Conservation (phyloP, 768 basidiomycete species). For the Kwoniella dendrophila region DNA sequence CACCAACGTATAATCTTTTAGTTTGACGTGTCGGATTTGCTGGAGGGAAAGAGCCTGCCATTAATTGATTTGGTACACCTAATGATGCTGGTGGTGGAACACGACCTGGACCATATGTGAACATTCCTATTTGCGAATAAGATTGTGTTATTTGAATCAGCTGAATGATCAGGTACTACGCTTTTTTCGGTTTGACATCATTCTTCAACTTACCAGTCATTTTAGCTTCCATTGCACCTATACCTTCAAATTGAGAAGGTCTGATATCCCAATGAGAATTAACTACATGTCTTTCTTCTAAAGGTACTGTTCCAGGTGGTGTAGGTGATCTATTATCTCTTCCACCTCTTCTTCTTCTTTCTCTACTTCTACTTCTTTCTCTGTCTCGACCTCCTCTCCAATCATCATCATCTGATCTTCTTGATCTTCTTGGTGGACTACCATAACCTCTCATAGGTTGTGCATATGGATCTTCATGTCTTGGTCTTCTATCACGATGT, state of each 20-base stretch:
- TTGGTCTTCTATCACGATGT: slow-evolving; percentile 29
- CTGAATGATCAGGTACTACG: slow-evolving; percentile 24
- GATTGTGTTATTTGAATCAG: neutral
- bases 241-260: slow-evolving; percentile 91
- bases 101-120: slow-evolving; percentile 73
- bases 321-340: slow-evolving; percentile 85
- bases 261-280: slow-evolving; percentile 96
- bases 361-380: slow-evolving; percentile 37
- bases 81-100: slow-evolving; percentile 97
- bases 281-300: slow-evolving; percentile 83
- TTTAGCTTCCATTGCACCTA: slow-evolving; percentile 95
- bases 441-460: slow-evolving; percentile 34
- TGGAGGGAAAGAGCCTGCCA: slow-evolving; percentile 47
- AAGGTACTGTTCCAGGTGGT: slow-evolving; percentile 75
- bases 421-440: slow-evolving; percentile 22
- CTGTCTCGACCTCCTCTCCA: slow-evolving; percentile 48
- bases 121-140: slow-evolving; percentile 63
- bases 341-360: slow-evolving; percentile 59
- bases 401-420: slow-evolving; percentile 29
- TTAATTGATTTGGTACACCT: slow-evolving; percentile 63
- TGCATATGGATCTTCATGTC: slow-evolving; percentile 41
- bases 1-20: slow-evolving; percentile 92
- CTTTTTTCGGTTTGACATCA: neutral
- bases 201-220: slow-evolving; percentile 78
- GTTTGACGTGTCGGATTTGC: slow-evolving; percentile 36